Evolutionary conservation across 148 eudicot genomes (phyloP).

Genomic region (Amaranthus palmeri): DNA sequence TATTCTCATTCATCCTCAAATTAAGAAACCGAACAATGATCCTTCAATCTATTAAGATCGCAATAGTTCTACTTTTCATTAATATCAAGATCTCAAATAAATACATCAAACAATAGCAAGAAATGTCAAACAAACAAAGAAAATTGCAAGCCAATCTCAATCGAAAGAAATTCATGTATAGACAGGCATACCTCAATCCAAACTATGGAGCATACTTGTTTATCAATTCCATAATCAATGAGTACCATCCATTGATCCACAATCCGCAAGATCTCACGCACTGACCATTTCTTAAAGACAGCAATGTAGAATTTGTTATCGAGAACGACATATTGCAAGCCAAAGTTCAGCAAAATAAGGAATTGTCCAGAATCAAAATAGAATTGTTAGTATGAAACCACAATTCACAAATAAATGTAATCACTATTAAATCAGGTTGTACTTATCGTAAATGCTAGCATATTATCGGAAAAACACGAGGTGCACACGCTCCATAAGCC

Average conservation of each 20-base stretch:
- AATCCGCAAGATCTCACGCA: neutral
- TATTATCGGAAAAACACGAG: too few relatives aligned
- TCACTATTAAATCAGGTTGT: neutral
- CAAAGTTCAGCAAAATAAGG: neutral
- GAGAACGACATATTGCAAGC: neutral
- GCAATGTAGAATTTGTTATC: neutral
- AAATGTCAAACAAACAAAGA: neutral
- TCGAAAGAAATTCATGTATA: neutral
- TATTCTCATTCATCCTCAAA: neutral
- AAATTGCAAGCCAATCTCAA: neutral
- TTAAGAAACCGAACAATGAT: neutral
- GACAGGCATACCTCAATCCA: conserved; percentile 13
- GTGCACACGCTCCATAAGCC: too few relatives aligned
- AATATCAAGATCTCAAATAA: too few relatives aligned
- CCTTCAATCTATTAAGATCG: neutral
- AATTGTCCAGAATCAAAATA: neutral
- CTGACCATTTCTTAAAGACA: neutral
- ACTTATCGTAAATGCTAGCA: too few relatives aligned
- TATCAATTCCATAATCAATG: neutral
- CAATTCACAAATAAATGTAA: neutral
- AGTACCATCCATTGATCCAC: neutral
- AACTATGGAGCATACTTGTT: neutral
- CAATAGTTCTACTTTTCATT: neutral
- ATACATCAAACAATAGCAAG: too few relatives aligned
- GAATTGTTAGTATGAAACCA: neutral